Percentiles rank a stretch among this genome's conserved stretches.
Evolutionary conservation across 495 filamentous ascomycete genomes (phyloP).

Genomic region (Aspergillus biplanus): DNA sequence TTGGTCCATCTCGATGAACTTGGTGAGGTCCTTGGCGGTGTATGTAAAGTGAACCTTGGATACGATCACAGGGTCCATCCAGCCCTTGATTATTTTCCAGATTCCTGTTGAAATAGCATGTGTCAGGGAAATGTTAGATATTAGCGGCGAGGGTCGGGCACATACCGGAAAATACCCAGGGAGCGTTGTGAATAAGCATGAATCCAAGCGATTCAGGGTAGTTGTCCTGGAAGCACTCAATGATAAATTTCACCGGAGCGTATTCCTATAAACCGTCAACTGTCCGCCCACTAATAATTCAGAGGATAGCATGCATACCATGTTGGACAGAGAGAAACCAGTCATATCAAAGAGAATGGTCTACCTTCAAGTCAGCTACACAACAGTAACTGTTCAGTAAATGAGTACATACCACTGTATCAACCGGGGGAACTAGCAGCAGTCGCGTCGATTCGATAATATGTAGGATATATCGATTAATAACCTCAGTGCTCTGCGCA

Average conservation of each 20-base stretch:
- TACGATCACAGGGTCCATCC: slow-evolving; percentile 96
- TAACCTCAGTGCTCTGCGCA: slow-evolving; percentile 79
- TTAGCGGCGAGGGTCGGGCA: not conserved
- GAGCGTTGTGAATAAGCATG: slow-evolving; percentile 89
- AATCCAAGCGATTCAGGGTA: slow-evolving; percentile 89
- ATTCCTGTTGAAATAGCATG: slow-evolving; percentile 51
- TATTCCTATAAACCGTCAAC: slow-evolving; percentile 67
- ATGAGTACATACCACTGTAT: slow-evolving; percentile 75
- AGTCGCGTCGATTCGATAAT: slow-evolving; percentile 87
- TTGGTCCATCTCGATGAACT: slow-evolving; percentile 68
- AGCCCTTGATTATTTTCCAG: slow-evolving; percentile 86
- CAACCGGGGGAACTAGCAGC: slow-evolving; percentile 71
- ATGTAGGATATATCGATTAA: slow-evolving; percentile 90
- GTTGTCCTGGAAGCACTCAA: slow-evolving; percentile 96
- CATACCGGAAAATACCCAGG: slow-evolving; percentile 89
- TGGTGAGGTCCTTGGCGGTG: slow-evolving; percentile 70
- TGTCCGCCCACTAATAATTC: not conserved
- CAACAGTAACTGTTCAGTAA: not conserved
- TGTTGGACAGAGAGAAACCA: slow-evolving; percentile 86
- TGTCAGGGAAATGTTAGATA: not conserved
- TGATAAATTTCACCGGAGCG: slow-evolving; percentile 93
- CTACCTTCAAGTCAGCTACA: slow-evolving; percentile 34
- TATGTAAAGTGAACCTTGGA: slow-evolving; percentile 93
- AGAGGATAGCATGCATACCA: slow-evolving; percentile 57
- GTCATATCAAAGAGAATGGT: slow-evolving; percentile 94